Evolutionary conservation across 73 alveolate genomes (phyloP).

Genomic region (Paramecium sonneborni): DNA sequence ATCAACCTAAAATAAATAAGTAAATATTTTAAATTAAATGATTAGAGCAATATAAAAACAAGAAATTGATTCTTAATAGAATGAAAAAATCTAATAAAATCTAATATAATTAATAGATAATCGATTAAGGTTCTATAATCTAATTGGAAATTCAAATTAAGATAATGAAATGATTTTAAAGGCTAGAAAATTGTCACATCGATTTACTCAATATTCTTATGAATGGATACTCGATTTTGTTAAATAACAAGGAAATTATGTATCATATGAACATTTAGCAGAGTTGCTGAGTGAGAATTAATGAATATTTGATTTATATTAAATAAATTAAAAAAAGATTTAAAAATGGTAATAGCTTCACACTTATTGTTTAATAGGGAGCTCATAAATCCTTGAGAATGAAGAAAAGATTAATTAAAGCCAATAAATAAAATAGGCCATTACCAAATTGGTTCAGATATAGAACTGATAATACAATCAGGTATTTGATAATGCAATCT

Average conservation of each 20-base stretch:
- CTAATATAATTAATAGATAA: neutral
- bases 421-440: slow-evolving; percentile 94
- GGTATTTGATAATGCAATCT: slow-evolving; percentile 46
- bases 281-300: neutral
- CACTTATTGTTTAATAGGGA: slow-evolving; percentile 67
- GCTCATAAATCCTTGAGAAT: slow-evolving; percentile 77
- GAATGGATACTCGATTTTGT: neutral
- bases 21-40: neutral
- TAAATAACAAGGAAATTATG: neutral
- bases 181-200: neutral
- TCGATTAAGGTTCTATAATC: neutral
- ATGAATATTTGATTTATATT: neutral
- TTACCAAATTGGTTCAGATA: slow-evolving; percentile 97
- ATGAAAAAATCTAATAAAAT: neutral
- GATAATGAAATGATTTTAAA: neutral
- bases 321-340: neutral
- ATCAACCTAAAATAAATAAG: neutral
- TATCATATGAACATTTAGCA: neutral
- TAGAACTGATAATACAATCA: slow-evolving; percentile 90
- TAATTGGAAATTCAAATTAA: neutral
- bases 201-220: neutral
- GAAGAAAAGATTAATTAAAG: slow-evolving; percentile 89
- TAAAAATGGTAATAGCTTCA: neutral
- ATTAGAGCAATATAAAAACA: neutral
- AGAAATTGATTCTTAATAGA: neutral